These are phyloP conservation scores for Scheffersomyces ergatensis DNA, from an alignment of 805 yeast species.

Conservation along the genomic window DNA sequence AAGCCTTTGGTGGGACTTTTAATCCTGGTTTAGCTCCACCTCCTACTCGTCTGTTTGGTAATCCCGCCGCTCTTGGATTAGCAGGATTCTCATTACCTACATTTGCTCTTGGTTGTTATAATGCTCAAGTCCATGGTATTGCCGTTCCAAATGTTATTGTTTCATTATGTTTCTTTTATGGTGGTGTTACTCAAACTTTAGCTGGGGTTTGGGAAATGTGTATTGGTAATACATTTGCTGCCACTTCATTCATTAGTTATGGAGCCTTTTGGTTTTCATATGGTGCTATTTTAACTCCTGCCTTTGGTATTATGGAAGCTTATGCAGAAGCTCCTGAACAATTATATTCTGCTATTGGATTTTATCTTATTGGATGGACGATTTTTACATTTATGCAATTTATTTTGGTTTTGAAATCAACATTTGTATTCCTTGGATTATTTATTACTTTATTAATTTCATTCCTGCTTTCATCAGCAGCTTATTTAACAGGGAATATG, in stretches of 20 bases:
- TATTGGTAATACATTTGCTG: slow-evolving; percentile 56
- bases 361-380: slow-evolving; percentile 60
- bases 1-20: slow-evolving; percentile 62
- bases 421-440: slow-evolving; percentile 47
- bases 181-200: slow-evolving; percentile 48
- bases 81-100: slow-evolving; percentile 47
- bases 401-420: slow-evolving; percentile 52
- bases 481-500: slow-evolving; percentile 43
- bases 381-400: slow-evolving; percentile 61
- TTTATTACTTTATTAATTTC: slow-evolving; percentile 54
- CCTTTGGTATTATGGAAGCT: slow-evolving; percentile 52
- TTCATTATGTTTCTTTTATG: slow-evolving; percentile 46
- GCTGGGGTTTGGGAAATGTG: slow-evolving; percentile 52
- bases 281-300: slow-evolving; percentile 49
- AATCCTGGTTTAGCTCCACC: slow-evolving; percentile 45
- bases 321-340: slow-evolving; percentile 42
- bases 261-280: slow-evolving; percentile 57
- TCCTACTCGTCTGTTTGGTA: slow-evolving; percentile 46
- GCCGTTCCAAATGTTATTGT: slow-evolving; percentile 40
- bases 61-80: slow-evolving; percentile 56
- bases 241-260: slow-evolving; percentile 49
- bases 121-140: slow-evolving; percentile 48
- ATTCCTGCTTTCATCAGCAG: slow-evolving; percentile 50
- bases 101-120: slow-evolving; percentile 45
- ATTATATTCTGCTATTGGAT: slow-evolving; percentile 49